These are phyloP conservation scores for Apiospora arundinis DNA, from an alignment of 2,329 filamentous ascomycete genomes.

Conservation along the genomic window DNA sequence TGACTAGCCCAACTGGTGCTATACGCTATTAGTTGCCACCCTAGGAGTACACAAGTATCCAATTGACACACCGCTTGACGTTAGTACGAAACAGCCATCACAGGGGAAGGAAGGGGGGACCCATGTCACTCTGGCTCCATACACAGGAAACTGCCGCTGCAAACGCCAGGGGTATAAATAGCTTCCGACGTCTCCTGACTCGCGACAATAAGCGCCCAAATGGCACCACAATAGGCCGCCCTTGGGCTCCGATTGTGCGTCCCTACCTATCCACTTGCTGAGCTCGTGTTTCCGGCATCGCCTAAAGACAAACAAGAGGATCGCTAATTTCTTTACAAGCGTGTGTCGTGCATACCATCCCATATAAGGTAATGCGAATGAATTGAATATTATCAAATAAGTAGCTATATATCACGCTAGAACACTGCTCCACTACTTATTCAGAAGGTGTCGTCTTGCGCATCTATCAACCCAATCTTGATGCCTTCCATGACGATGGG, in stretches of 20 bases:
- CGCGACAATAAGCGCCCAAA: neutral
- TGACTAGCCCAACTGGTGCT: too few species aligned
- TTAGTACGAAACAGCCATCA: neutral
- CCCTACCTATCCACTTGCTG: neutral
- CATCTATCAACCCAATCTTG: neutral
- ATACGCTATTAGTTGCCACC: neutral
- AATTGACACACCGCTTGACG: neutral
- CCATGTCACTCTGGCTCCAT: neutral
- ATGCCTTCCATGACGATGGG: slow-evolving; percentile 6
- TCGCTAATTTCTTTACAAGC: too few species aligned
- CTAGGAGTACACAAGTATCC: neutral
- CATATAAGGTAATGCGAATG: neutral
- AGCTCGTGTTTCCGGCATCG: neutral
- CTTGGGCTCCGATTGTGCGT: too few species aligned
- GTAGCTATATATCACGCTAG: neutral
- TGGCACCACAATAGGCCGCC: neutral
- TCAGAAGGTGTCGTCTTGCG: neutral
- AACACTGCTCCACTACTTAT: neutral
- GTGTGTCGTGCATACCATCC: neutral
- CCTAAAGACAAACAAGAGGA: neutral
- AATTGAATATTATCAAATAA: neutral
- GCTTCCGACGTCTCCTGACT: neutral
- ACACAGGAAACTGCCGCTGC: neutral
- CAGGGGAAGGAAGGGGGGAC: neutral
- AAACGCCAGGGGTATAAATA: neutral